Conservation (phyloP, 495 filamentous ascomycete species). For the Chaetomium cochliodes region DNA sequence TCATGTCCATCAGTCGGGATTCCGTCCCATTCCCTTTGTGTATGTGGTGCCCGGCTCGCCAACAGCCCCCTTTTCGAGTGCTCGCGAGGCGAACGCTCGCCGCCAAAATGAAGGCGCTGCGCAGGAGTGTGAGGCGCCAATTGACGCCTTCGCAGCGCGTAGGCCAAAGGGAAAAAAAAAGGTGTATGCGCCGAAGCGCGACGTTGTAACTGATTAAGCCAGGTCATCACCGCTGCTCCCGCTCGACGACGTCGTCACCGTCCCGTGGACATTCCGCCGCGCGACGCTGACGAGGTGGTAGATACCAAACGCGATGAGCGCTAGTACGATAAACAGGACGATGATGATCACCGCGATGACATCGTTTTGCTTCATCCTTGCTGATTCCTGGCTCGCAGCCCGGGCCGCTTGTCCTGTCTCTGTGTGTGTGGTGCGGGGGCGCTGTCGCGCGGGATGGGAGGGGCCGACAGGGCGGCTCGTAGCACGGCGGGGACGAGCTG, state of each 20-base stretch:
- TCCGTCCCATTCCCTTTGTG: neutral
- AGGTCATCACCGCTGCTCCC: constrained; percentile 30
- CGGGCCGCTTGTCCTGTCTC: too few species aligned
- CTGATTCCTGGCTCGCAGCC: neutral
- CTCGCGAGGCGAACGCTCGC: neutral
- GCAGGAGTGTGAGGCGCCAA: neutral
- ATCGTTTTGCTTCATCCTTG: constrained; percentile 68
- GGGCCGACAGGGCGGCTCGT: neutral
- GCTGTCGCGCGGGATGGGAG: neutral
- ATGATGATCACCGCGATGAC: constrained; percentile 82
- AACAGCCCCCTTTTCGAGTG: neutral
- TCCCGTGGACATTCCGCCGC: constrained; percentile 40
- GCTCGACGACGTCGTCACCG: constrained; percentile 31
- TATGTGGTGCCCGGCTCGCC: neutral
- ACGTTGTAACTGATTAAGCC: neutral
- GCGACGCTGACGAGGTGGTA: constrained; percentile 57
- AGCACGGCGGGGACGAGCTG: neutral
- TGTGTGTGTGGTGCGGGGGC: neutral
- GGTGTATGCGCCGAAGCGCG: too few species aligned
- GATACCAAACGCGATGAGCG: constrained; percentile 67
- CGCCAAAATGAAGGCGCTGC: neutral
- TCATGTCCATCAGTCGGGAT: neutral
- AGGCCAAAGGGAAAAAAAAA: too few species aligned
- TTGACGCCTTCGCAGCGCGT: too few species aligned
- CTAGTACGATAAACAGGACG: constrained; percentile 70